A percentile compares a stretch with the other conserved stretches of the same genome.
Evolutionary conservation across 306 rosid genomes (phyloP).

Genomic region (Rosa chinensis): DNA sequence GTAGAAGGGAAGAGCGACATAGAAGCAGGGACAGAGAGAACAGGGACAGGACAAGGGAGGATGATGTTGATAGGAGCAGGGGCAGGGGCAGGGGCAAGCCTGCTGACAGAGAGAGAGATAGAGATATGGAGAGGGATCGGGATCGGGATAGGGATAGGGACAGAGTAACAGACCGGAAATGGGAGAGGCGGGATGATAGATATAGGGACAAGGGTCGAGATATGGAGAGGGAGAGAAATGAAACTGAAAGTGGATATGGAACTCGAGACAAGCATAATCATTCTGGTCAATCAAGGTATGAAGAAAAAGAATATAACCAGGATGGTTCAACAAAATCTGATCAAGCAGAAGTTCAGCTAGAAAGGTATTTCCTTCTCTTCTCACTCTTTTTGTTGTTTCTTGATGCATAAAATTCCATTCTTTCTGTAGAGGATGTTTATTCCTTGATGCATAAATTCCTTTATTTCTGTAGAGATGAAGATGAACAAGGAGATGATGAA

Average conservation of each 20-base stretch:
- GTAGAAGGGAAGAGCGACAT: constrained; percentile 48
- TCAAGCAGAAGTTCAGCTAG: constrained; percentile 24
- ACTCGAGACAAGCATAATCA: constrained; percentile 44
- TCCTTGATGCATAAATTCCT: constrained; percentile 15
- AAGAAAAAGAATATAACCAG: constrained; percentile 42
- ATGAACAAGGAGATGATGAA: constrained; percentile 67
- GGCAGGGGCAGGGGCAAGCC: constrained; percentile 18
- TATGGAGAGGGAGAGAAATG: constrained; percentile 45
- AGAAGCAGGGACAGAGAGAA: constrained; percentile 53
- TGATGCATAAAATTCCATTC: constrained; percentile 16
- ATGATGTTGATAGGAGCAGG: constrained; percentile 38
- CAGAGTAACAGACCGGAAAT: constrained; percentile 16
- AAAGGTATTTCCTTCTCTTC: constrained; percentile 39
- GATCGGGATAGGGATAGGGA: constrained; percentile 26
- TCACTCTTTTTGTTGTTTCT: background rate
- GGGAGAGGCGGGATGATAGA: constrained; percentile 36
- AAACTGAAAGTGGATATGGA: constrained; percentile 41
- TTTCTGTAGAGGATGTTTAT: constrained; percentile 34
- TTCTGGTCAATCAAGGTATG: constrained; percentile 51
- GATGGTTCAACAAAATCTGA: constrained; percentile 40
- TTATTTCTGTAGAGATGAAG: constrained; percentile 52
- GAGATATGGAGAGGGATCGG: constrained; percentile 36
- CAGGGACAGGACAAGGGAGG: constrained; percentile 57
- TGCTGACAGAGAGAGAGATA: constrained; percentile 30
- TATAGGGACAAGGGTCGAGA: constrained; percentile 40